Evolutionary conservation across 2,329 filamentous ascomycete species (phyloP), one percentile per base, ranked within the genome.

Genomic region (Aotearoamyces nothofagi): DNA sequence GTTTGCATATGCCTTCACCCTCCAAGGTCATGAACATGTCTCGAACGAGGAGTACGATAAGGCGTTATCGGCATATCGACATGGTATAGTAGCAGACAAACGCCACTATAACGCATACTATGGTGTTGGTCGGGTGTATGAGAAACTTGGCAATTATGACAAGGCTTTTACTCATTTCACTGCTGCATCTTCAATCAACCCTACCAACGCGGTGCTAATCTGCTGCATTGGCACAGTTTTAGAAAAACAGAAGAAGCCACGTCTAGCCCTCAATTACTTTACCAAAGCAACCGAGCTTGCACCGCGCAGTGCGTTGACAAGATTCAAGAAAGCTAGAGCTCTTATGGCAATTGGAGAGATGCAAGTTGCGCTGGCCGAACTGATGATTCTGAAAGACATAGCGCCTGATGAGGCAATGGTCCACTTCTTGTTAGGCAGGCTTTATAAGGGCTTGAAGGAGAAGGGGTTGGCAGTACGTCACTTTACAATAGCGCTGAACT

Each of bases 71-170:
- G 78, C 83, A 2, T 98, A 94, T 52, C 73, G 92, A 17, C 71
- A 77, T 30, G 86, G 83, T 2, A 80, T 98, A 40, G 70, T 76
- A 24, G 83, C 82, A 1, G 86, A 98, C 46, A 73, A 69, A 31
- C 74, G 87, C 12, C 87, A 94, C 50, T 98, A 96, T 59, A 93
- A 94, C 48, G 90, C 87, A n/a, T 96, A 92, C 69, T 98, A 96
- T 50, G 90, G 90, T 40, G 73, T 79, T 32, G 74, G 72, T 16
- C 64, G 69, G 34, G 84, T 93, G 2, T 90, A 87, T 45, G 82
- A 92, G 52, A 87, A 86, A 47, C 69, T 92, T 44, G 86, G 84
- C 46, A 86, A 83, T 50, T 86, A 82, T 43, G 82, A 92, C 36
- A 82, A 90, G 50, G 87, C 90, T 2, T 81, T 92, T 46, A 75